Percentiles rank a stretch among this genome's conserved stretches.
These are phyloP conservation scores for Suillus hirtellus DNA, from an alignment of 768 basidiomycete species.

Conservation along the genomic window DNA sequence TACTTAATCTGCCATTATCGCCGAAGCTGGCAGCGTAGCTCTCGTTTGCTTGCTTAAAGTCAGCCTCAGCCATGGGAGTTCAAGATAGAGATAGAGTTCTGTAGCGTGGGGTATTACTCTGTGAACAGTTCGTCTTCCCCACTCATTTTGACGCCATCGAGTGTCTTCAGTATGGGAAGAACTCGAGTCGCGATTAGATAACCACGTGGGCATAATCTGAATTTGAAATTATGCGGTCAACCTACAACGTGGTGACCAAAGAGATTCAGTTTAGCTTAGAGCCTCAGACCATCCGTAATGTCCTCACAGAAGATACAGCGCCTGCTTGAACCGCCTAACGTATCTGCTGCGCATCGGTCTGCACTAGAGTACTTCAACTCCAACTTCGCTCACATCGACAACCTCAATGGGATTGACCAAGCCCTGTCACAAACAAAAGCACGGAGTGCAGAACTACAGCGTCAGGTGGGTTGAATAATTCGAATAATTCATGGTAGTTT, in stretches of 20 bases:
- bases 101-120: background rate
- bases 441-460: constrained; percentile 19
- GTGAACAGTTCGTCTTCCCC: background rate
- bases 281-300: constrained; percentile 27
- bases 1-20: constrained; percentile 36
- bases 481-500: background rate
- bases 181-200: constrained; percentile 22
- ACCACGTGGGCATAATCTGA: constrained; percentile 21
- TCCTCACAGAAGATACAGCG: constrained; percentile 46
- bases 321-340: constrained; percentile 52
- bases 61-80: constrained; percentile 20
- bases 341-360: constrained; percentile 36
- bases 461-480: constrained; percentile 5
- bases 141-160: constrained; percentile 7
- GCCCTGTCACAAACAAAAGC: constrained; percentile 44
- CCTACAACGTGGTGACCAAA: constrained; percentile 7
- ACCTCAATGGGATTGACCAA: constrained; percentile 35
- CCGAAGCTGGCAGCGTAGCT: constrained; percentile 48
- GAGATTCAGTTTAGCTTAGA: background rate
- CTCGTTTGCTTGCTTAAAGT: constrained; percentile 44
- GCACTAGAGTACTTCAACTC: constrained; percentile 43
- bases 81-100: background rate
- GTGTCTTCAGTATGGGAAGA: background rate
- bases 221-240: background rate
- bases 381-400: constrained; percentile 52